Evolutionary conservation across 805 yeast genomes (phyloP).

Genomic region (Zygosaccharomyces siamensis): DNA sequence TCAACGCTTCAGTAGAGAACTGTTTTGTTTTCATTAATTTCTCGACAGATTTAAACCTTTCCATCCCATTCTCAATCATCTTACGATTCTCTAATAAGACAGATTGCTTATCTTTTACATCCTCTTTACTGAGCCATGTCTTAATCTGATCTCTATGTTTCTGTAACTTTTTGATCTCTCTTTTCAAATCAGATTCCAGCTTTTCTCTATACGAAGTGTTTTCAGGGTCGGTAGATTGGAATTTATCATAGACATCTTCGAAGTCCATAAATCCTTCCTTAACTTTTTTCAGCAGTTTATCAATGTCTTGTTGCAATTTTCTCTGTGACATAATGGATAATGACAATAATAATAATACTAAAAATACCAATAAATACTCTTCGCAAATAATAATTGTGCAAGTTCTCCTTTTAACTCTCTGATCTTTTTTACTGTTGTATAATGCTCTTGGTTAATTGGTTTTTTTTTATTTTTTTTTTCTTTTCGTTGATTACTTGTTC

Average conservation of each 20-base stretch:
- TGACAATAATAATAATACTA: neutral
- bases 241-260: constrained; percentile 80
- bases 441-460: neutral
- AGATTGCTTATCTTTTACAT: constrained; percentile 82
- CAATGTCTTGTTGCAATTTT: constrained; percentile 66
- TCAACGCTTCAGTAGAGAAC: constrained; percentile 87
- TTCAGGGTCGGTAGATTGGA: constrained; percentile 59
- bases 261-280: constrained; percentile 85
- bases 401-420: neutral
- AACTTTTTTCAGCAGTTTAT: constrained; percentile 87
- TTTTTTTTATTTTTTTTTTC: neutral
- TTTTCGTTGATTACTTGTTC: neutral
- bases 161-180: constrained; percentile 92
- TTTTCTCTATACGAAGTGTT: constrained; percentile 89
- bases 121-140: constrained; percentile 88
- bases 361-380: neutral
- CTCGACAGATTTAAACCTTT: constrained; percentile 90
- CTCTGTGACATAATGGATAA: constrained; percentile 40
- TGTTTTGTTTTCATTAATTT: constrained; percentile 91
- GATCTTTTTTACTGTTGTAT: neutral
- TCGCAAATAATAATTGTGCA: neutral
- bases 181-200: constrained; percentile 84
- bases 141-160: constrained; percentile 92
- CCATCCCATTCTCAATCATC: constrained; percentile 79
- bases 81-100: constrained; percentile 67